Percentiles rank a stretch among this genome's conserved stretches.
phyloP scores from a whole-genome alignment of 2,329 filamentous ascomycete species.

The Trichoderma sp. region DNA sequence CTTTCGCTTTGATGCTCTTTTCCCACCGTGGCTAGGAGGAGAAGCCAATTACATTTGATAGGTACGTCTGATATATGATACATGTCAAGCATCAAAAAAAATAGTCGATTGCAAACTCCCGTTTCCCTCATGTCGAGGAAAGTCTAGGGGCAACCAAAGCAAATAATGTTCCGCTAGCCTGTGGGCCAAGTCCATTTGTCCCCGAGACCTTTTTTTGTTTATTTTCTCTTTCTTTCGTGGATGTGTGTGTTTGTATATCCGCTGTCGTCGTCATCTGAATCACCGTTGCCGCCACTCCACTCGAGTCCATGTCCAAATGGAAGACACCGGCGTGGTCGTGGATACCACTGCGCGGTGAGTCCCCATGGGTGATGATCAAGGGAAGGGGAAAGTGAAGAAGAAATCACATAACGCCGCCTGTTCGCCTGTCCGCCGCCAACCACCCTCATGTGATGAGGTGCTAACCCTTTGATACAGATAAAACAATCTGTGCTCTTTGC shows the following conservation, averaged over 20 bases:
- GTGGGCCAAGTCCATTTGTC: neutral
- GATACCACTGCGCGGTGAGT: neutral
- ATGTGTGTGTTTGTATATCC: neutral
- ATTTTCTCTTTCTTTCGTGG: neutral
- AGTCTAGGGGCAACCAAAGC: neutral
- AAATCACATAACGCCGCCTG: slow-evolving; percentile 16
- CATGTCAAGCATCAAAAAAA: slow-evolving; percentile 9
- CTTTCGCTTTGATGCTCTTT: slow-evolving; percentile 1
- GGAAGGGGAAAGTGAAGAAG: neutral
- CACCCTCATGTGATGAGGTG: neutral
- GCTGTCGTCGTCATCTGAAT: neutral
- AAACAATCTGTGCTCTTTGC: slow-evolving; percentile 7
- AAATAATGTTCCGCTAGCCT: neutral
- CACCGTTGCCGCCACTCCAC: neutral
- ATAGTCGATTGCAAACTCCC: neutral
- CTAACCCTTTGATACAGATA: slow-evolving; percentile 20
- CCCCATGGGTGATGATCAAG: neutral
- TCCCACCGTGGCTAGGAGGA: neutral
- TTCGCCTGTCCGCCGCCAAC: slow-evolving; percentile 18
- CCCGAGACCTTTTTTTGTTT: neutral
- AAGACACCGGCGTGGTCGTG: neutral
- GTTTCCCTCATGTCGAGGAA: neutral
- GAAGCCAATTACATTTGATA: neutral
- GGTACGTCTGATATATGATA: slow-evolving; percentile 13
- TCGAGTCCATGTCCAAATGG: neutral